Percentiles rank a stretch among this genome's conserved stretches.
Conservation (phyloP, 2,329 filamentous ascomycete genomes). For the Fusarium sororula region DNA sequence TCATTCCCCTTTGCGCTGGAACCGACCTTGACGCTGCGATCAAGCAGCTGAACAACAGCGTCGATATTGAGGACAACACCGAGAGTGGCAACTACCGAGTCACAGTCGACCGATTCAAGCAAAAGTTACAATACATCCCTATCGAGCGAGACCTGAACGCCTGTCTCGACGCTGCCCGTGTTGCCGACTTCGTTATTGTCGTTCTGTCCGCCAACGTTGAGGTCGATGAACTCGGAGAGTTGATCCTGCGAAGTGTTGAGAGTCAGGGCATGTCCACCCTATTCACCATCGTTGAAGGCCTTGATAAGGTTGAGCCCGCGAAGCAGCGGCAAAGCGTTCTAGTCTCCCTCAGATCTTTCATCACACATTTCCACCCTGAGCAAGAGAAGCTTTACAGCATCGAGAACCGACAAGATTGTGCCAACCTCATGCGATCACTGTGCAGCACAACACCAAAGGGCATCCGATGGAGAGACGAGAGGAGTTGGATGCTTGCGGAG, state of each 20-base stretch:
- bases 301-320: constrained; percentile 79
- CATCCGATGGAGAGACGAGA: constrained; percentile 92
- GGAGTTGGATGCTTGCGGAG: constrained; percentile 95
- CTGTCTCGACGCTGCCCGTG: constrained; percentile 84
- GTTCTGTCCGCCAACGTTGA: constrained; percentile 84
- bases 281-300: constrained; percentile 82
- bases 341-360: constrained; percentile 87
- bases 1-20: constrained; percentile 83
- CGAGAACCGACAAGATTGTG: constrained; percentile 88
- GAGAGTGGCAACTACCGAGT: constrained; percentile 70
- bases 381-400: constrained; percentile 91
- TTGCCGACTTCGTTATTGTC: constrained; percentile 91
- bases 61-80: constrained; percentile 78
- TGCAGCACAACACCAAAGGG: constrained; percentile 95
- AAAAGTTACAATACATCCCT: constrained; percentile 87
- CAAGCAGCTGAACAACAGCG: constrained; percentile 75
- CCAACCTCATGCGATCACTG: constrained; percentile 88
- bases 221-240: constrained; percentile 84
- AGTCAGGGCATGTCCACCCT: constrained; percentile 94
- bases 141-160: constrained; percentile 77
- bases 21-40: constrained; percentile 75
- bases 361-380: constrained; percentile 92
- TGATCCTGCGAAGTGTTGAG: constrained; percentile 86
- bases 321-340: constrained; percentile 82
- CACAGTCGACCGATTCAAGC: constrained; percentile 89